phyloP scores from a whole-genome alignment of 2,329 filamentous ascomycete species.

The Fusarium torulosum region DNA sequence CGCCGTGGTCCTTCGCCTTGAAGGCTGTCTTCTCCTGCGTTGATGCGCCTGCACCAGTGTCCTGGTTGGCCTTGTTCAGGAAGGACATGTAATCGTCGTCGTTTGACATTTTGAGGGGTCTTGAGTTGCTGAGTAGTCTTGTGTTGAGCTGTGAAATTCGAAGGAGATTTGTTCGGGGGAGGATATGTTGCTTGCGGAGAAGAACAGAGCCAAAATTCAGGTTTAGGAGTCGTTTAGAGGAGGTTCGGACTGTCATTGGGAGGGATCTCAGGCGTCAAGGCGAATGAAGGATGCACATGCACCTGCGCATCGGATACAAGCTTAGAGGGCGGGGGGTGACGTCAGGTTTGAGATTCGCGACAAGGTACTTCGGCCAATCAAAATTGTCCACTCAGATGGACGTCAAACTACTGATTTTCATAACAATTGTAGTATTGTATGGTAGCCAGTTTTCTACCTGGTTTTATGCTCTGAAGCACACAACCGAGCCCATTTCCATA shows the following conservation, averaged over 20 bases:
- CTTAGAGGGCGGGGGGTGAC: constrained; percentile 50
- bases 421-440: no score
- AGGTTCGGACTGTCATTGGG: constrained; percentile 38
- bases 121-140: constrained; percentile 41
- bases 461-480: no score
- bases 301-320: constrained; percentile 35
- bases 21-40: constrained; percentile 53
- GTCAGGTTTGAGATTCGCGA: constrained; percentile 42
- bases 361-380: constrained; percentile 20
- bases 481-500: no score
- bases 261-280: constrained; percentile 30
- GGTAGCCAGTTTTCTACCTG: no score
- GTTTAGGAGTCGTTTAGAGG: constrained; percentile 20
- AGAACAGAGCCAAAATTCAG: constrained; percentile 3
- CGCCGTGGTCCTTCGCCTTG: constrained; percentile 66
- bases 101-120: constrained; percentile 69
- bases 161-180: not conserved
- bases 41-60: constrained; percentile 61
- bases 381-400: not conserved
- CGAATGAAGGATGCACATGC: constrained; percentile 22
- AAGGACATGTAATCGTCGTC: constrained; percentile 89
- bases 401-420: no score
- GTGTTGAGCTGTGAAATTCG: constrained; percentile 10
- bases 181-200: constrained; percentile 3
- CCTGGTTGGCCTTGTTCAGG: constrained; percentile 86